Evolutionary conservation across 495 filamentous ascomycete genomes (phyloP).

Genomic region (Penicillium crystallinum): DNA sequence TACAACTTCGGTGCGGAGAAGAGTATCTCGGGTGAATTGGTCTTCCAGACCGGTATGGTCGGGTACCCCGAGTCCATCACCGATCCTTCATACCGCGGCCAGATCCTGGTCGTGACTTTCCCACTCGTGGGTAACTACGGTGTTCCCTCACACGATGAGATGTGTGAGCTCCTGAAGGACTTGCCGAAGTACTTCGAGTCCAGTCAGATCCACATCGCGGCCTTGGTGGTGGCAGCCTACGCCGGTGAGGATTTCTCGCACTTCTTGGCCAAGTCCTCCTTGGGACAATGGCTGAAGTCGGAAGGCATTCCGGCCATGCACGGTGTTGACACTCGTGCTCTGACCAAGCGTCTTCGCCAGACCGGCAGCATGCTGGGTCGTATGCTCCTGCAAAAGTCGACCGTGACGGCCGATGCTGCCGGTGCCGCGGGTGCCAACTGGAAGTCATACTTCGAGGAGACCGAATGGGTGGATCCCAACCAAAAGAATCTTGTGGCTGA

Average conservation of each 20-base stretch:
- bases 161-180: conserved; percentile 74
- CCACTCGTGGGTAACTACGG: conserved; percentile 92
- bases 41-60: conserved; percentile 99
- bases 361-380: conserved; percentile 95
- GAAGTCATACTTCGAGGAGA: conserved; percentile 63
- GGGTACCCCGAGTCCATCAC: conserved; percentile 95
- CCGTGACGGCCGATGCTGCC: conserved; percentile 39
- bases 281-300: conserved; percentile 93
- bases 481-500: conserved; percentile 85
- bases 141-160: conserved; percentile 77
- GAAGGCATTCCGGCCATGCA: conserved; percentile 94
- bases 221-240: conserved; percentile 83
- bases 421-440: conserved; percentile 48
- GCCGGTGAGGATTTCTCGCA: conserved; percentile 93
- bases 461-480: conserved; percentile 91
- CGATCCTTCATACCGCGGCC: conserved; percentile 87
- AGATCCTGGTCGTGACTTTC: conserved; percentile 88
- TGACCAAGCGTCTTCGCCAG: conserved; percentile 90
- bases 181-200: conserved; percentile 91
- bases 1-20: conserved; percentile 92
- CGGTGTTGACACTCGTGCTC: conserved; percentile 86
- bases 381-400: conserved; percentile 67
- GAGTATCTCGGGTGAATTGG: conserved; percentile 89
- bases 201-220: conserved; percentile 84
- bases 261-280: conserved; percentile 79